Evolutionary conservation across 257 asterid genomes (phyloP).

Genomic region (Nicotiana otophora): DNA sequence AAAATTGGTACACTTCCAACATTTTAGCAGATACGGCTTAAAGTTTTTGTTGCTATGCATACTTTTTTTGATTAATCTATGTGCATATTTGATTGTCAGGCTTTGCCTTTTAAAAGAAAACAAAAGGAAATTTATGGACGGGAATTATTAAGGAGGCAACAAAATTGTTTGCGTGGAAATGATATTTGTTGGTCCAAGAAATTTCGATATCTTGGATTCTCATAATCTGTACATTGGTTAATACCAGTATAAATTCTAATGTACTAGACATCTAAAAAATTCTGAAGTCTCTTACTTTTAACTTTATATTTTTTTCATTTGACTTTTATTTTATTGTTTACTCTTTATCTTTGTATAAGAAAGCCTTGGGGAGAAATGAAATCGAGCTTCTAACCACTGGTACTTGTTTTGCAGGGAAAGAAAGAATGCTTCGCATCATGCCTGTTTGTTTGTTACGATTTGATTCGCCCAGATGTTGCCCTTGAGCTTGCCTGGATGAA

Average conservation of each 20-base stretch:
- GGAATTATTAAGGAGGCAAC: not conserved
- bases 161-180: not conserved
- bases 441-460: constrained; percentile 94
- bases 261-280: not conserved
- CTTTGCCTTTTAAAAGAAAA: not conserved
- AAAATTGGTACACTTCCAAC: not conserved
- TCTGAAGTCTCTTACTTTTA: not conserved
- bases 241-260: not conserved
- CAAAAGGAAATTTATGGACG: not conserved
- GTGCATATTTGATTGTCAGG: not conserved
- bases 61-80: not conserved
- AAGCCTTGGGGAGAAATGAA: not conserved
- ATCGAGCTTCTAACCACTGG: not conserved
- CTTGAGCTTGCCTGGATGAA: constrained; percentile 98
- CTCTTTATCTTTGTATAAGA: not conserved
- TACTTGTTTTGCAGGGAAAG: constrained; percentile 68
- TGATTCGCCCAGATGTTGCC: constrained; percentile 88
- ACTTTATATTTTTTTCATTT: not conserved
- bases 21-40: not conserved
- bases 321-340: not conserved
- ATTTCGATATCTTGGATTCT: not conserved
- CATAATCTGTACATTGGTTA: not conserved
- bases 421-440: constrained; percentile 98
- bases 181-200: not conserved
- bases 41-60: not conserved